These are phyloP conservation scores for Suhomyces canberraensis DNA, from an alignment of 805 yeast genomes.

Conservation along the genomic window DNA sequence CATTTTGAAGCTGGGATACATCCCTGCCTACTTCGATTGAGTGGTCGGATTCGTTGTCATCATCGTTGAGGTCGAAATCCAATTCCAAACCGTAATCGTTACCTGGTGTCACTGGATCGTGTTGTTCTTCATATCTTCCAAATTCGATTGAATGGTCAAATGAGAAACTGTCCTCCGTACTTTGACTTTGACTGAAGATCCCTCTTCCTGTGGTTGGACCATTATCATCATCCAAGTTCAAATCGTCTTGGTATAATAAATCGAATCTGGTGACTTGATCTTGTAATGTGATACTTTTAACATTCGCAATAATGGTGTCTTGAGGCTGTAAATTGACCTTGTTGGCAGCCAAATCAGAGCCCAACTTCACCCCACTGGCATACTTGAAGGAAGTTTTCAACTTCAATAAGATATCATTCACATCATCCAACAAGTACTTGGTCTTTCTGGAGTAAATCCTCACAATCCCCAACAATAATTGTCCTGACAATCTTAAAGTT, in stretches of 20 bases:
- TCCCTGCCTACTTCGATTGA: constrained; percentile 58
- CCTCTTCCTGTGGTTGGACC: constrained; percentile 11
- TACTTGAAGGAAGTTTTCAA: constrained; percentile 63
- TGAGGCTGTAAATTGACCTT: constrained; percentile 57
- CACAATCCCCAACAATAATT: constrained; percentile 80
- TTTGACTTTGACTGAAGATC: constrained; percentile 20
- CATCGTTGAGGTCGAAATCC: constrained; percentile 30
- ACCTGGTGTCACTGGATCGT: constrained; percentile 21
- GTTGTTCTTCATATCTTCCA: constrained; percentile 49
- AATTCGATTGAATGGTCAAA: constrained; percentile 64
- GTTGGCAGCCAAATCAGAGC: constrained; percentile 20
- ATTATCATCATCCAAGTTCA: constrained; percentile 30
- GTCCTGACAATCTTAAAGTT: constrained; percentile 81
- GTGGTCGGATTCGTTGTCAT: constrained; percentile 37
- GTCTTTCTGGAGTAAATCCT: constrained; percentile 84
- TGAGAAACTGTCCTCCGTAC: constrained; percentile 28
- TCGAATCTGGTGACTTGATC: constrained; percentile 81
- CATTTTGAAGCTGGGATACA: constrained; percentile 16
- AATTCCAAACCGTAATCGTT: constrained; percentile 25
- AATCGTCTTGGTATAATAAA: constrained; percentile 63
- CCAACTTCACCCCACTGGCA: constrained; percentile 31
- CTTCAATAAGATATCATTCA: constrained; percentile 67
- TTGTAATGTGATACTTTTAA: constrained; percentile 58
- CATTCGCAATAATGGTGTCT: constrained; percentile 57
- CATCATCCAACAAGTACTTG: constrained; percentile 78